Base-by-base conservation (phyloP, 345 rosid genomes). In the Noccaea caerulescens region DNA sequence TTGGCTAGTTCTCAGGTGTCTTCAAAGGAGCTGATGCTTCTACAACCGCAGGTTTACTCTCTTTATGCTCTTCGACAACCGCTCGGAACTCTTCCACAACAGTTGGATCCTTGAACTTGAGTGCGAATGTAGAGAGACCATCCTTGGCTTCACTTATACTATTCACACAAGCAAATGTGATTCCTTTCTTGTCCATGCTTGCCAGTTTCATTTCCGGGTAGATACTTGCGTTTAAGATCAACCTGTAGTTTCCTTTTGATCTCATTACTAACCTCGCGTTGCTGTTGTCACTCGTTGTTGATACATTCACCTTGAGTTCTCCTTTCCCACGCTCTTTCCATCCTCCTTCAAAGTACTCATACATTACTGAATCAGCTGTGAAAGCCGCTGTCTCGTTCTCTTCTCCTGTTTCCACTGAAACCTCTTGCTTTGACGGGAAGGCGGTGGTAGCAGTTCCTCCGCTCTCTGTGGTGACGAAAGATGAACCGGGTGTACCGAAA, bases 251-350 rank as follows among this genome's bases (percentile, higher is more conserved):
- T 71, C 97, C 97, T 81, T 77, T 84, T 11, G 92, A 79, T 81
- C 98, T 89, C 98, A 93, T 93, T 1, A 93, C 72, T 43, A 93
- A 69, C 58, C 97, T 87, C 32, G 88, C 94, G 68, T 62, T 87
- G 65, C 85, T 82, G 45, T 5, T 39, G 9, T 72, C 88, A 8
- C 72, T n/a, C 23, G 87, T 80, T 5, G 30, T 27, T 27, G 89
- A 82, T 12, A 91, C 82, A 59, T 91, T 91, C 75, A 94, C 89
- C 80, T 86, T 94, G 46, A 91, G 67, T 58, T 91, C 95, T 73
- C 99, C 97, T 81, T 89, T 89, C 20, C 97, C 99, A 11, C 99
- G 95, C 80, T 91, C 97, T 82, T 89, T 93, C 98, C 98, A 93
- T 51, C 79, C 72, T 12, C 88, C 86, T 51, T 85, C 86, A n/a